Conservation (phyloP, 306 rosid genomes). For the Prunus fruticosa region DNA sequence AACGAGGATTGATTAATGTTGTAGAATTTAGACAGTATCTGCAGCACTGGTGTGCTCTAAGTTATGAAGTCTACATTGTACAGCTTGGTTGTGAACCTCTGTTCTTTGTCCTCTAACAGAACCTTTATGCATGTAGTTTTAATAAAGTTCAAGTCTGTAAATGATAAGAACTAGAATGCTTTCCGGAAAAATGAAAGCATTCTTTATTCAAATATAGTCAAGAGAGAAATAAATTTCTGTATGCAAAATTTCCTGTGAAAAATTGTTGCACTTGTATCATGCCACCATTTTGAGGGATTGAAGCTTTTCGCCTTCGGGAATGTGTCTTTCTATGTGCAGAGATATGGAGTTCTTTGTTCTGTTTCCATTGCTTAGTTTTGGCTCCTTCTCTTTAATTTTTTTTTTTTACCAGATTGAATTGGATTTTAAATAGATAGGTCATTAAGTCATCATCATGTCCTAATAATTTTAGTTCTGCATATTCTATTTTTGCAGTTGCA, state of each 20-base stretch:
- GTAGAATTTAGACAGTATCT: background rate
- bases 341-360: background rate
- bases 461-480: slow-evolving; percentile 1
- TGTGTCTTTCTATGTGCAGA: background rate
- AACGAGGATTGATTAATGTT: background rate
- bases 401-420: background rate
- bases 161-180: background rate
- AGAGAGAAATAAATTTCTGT: background rate
- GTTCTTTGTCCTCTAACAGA: background rate
- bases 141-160: background rate
- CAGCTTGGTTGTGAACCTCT: background rate
- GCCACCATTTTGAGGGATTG: background rate
- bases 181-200: background rate
- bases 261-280: background rate
- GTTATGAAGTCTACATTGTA: background rate
- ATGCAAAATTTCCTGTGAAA: background rate
- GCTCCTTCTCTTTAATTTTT: background rate
- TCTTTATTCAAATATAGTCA: background rate
- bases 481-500: slow-evolving; percentile 55
- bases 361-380: background rate
- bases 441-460: background rate
- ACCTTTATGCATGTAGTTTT: slow-evolving; percentile 1
- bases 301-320: background rate
- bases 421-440: background rate
- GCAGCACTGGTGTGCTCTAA: background rate